Base-by-base conservation (phyloP, 1,284 basidiomycete species). In the Meira miltonrushii region DNA sequence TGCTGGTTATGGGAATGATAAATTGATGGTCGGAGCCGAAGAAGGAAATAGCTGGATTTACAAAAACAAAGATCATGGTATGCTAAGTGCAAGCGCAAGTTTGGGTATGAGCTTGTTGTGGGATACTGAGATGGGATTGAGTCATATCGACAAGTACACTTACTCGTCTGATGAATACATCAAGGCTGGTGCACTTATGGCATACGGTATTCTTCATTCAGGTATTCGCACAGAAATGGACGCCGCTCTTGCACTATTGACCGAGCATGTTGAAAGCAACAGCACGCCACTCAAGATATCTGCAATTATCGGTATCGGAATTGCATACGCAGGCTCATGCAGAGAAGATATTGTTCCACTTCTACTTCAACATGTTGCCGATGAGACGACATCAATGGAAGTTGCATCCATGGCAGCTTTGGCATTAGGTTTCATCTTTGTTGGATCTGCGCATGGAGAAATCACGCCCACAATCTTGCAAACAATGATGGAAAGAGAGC, bases 11-110 rank as follows among this genome's bases (percentile, higher is more conserved):
- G 93, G 93, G 17, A 99, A 99, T 78, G 95, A 99, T 79, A 96
- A 95, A 79, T 85, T 99, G 59, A 93, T 99, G 88, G 92, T 94
- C 4, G 88, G 88, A 71, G 93, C 93, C 0, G 89, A 92, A 59
- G 93, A 96, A 75, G 94, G 94, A 21, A 89, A 87, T 79, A 93
- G 90, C 70, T 98, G 93, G 90, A 92, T 99, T 66, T 99, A 98
- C 84, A 97, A 97, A 85, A 97, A 97, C 82, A 97, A 97, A 81
- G 94, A 97, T 59, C 89, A 95, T 88, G 91, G 92, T 60, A 97
- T 96, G 92, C 87, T 95, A 83, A 92, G 90, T 65, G 95, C 95
- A 17, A 86, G 94, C 19, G 95, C 95, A 2, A 93, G 90, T 62
- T 84, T 97, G 55, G 95, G 95, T 51, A 83, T 98, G 59, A 89